Evolutionary conservation across 768 basidiomycete genomes (phyloP).

Genomic region (Sarcodon aspratus): DNA sequence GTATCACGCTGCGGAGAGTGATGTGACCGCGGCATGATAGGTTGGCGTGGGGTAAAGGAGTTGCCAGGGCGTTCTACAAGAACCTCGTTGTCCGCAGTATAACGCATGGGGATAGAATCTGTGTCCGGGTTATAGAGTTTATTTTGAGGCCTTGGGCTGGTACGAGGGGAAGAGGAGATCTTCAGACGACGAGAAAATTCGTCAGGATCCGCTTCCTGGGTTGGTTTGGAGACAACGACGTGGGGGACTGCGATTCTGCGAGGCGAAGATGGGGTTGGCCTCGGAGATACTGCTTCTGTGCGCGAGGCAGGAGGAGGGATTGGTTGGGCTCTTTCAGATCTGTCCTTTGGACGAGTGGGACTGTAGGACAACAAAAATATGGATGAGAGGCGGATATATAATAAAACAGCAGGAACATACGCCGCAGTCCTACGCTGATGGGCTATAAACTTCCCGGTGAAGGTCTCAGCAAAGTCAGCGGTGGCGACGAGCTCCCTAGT

Average conservation of each 20-base stretch:
- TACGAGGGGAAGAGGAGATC: conserved; percentile 41
- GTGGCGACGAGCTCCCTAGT: conserved; percentile 20
- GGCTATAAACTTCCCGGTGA: conserved; percentile 56
- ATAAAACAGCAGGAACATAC: conserved; percentile 22
- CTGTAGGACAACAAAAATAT: conserved; percentile 19
- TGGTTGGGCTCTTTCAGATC: conserved; percentile 29
- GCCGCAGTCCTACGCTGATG: conserved; percentile 54
- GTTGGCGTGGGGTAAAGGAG: conserved; percentile 32
- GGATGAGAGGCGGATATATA: background rate
- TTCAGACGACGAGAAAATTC: conserved; percentile 65
- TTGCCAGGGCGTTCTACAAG: conserved; percentile 45
- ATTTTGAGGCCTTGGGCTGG: conserved; percentile 16
- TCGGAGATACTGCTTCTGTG: conserved; percentile 19
- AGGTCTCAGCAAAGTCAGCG: conserved; percentile 43
- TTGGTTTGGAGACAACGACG: conserved; percentile 30
- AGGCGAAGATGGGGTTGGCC: conserved; percentile 11
- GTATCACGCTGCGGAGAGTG: conserved; percentile 21
- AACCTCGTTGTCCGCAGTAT: conserved; percentile 53
- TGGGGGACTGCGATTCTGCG: conserved; percentile 19
- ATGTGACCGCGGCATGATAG: conserved; percentile 14
- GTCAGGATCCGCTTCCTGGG: conserved; percentile 50
- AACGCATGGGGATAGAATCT: conserved; percentile 48
- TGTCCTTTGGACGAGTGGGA: conserved; percentile 32
- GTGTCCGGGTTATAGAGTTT: conserved; percentile 68
- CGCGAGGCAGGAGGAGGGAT: conserved; percentile 17